These are phyloP conservation scores for Phytophthora ohioensis DNA, from an alignment of 352 stramenopile genomes.

Conservation along the genomic window DNA sequence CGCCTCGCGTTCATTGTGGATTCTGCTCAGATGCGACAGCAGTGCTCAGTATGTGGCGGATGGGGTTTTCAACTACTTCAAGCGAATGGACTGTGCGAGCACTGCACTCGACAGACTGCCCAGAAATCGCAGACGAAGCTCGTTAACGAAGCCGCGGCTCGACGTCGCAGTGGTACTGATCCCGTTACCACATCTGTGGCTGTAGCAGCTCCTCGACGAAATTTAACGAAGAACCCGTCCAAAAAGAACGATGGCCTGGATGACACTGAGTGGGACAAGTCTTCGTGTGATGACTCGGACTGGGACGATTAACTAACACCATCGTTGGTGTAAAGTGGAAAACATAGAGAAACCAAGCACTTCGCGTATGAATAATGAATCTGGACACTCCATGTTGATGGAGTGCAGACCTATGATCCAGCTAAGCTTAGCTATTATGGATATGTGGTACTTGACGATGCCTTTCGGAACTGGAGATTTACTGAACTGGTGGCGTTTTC, in stretches of 20 bases:
- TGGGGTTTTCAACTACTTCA: conserved; percentile 68
- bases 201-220: conserved; percentile 6
- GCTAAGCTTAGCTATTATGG: too few relatives aligned
- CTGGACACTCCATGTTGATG: background rate
- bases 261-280: conserved; percentile 60
- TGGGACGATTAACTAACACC: conserved; percentile 53
- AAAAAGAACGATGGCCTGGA: conserved; percentile 25
- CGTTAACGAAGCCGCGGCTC: background rate
- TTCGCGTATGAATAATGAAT: conserved; percentile 1
- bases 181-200: conserved; percentile 4
- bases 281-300: conserved; percentile 51
- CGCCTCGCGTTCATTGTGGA: conserved; percentile 77
- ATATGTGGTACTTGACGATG: too few relatives aligned
- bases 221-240: conserved; percentile 6
- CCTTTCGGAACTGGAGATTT: too few relatives aligned
- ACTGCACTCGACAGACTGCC: conserved; percentile 54
- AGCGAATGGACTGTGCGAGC: conserved; percentile 55
- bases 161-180: conserved; percentile 19
- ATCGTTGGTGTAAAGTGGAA: conserved; percentile 4
- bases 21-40: conserved; percentile 62
- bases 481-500: background rate
- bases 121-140: conserved; percentile 27
- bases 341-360: conserved; percentile 17
- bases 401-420: too few relatives aligned
- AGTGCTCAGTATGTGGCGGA: conserved; percentile 59